Conservation (phyloP, 441 rosid genomes). For the Croton setiger region DNA sequence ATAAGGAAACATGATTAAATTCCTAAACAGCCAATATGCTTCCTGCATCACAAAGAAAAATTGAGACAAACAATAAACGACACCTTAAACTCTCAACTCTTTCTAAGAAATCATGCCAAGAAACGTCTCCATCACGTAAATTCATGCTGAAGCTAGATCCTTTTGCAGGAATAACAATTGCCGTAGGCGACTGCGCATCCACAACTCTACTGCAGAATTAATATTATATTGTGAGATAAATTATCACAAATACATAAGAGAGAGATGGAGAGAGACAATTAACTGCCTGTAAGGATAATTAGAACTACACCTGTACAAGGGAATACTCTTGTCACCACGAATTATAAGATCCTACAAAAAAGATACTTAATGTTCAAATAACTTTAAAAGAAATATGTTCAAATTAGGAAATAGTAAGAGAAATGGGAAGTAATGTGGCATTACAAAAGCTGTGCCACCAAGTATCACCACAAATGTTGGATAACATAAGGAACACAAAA, state of each 20-base stretch:
- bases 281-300: constrained; percentile 10
- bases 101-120: constrained; percentile 70
- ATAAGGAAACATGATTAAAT: no score
- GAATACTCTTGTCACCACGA: constrained; percentile 82
- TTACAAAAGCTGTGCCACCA: constrained; percentile 1
- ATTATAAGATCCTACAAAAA: constrained; percentile 67
- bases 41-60: neutral
- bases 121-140: constrained; percentile 71
- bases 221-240: constrained; percentile 33
- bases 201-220: constrained; percentile 73
- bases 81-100: constrained; percentile 57
- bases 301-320: constrained; percentile 75
- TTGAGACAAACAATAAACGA: neutral
- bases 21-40: no score
- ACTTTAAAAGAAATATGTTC: neutral
- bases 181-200: constrained; percentile 81
- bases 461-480: neutral
- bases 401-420: neutral
- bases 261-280: neutral
- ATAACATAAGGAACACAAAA: neutral
- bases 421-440: neutral
- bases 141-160: constrained; percentile 45
- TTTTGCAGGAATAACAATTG: constrained; percentile 65
- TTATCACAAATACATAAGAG: neutral
- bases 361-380: constrained; percentile 8